Base-by-base conservation (phyloP, 139 green algal species). In the Yamagishiella unicocca region DNA sequence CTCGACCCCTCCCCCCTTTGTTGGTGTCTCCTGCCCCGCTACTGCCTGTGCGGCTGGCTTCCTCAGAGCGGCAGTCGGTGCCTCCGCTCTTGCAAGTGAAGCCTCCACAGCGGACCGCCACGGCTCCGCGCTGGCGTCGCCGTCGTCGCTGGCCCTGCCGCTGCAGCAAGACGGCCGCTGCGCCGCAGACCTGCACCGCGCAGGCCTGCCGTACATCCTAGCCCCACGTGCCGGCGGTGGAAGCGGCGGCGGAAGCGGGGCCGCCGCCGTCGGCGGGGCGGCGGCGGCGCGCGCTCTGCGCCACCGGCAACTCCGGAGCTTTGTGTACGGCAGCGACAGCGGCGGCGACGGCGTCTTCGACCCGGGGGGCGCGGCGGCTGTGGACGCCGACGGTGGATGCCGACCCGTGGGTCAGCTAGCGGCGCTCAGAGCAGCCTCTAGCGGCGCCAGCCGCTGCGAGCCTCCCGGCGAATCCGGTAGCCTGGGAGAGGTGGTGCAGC, bases 201-300 rank as follows among this genome's bases (percentile, higher is more conserved):
- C 43, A 1, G 43, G 46, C 74, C 46, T 82, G 50, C 74, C 74
- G 74, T 82, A 82, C 43, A 40, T 82, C 10, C 46, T 82, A 5
- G 22, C 74, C 9, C 4, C 74, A 12, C 10, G 2, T 29, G 27
- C 7, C 72, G 43, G 33, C 29, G 43, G n/a, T 12, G 42, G 0
- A 2, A n/a, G 5, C 64, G 72, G 25, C 42, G 33, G 46, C 43
- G 42, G 72, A 25, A 25, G 71, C 42, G 38, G 10, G 12, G 33
- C 3, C 64, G 64, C 64, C 40, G 43, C 29, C 4, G 74, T 21
- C 46, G 46, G 46, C n/a, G 74, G 22, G 21, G 74, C 74, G 5
- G 46, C 8, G 14, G 46, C 74, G 35, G 74, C 74, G 19, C 74
- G 45, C 33, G 74, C 74, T n/a, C 25, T n/a, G n/a, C 46, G 74